These are phyloP conservation scores for Coemansia umbellata DNA, from an alignment of 192 early-diverging fungal species.

Conservation along the genomic window DNA sequence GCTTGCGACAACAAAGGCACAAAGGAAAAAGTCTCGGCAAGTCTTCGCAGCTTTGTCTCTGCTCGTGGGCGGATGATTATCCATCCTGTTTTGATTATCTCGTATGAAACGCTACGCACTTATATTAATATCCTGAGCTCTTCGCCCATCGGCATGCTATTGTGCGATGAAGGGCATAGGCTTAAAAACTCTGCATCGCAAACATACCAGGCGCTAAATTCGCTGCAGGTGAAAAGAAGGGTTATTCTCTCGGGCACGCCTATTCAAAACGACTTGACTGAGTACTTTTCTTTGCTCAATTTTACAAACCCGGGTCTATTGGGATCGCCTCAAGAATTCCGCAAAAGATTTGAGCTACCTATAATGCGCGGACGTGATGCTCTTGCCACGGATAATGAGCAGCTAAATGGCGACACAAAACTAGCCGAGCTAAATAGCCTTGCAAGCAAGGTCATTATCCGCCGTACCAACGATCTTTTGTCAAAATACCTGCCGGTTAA, in stretches of 20 bases:
- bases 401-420: slow-evolving; percentile 74
- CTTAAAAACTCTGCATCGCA: slow-evolving; percentile 87
- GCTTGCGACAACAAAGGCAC: slow-evolving; percentile 87
- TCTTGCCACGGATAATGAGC: slow-evolving; percentile 77
- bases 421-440: slow-evolving; percentile 78
- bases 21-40: slow-evolving; percentile 77
- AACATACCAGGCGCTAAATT: slow-evolving; percentile 78
- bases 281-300: slow-evolving; percentile 92
- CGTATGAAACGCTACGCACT: slow-evolving; percentile 90
- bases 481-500: slow-evolving; percentile 97
- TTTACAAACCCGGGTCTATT: slow-evolving; percentile 94
- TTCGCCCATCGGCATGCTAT: slow-evolving; percentile 82
- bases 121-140: slow-evolving; percentile 73
- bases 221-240: slow-evolving; percentile 81
- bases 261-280: slow-evolving; percentile 84
- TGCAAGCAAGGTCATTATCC: slow-evolving; percentile 95
- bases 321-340: slow-evolving; percentile 83
- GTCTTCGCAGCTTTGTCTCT: slow-evolving; percentile 74
- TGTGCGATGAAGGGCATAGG: slow-evolving; percentile 98
- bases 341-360: slow-evolving; percentile 89
- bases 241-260: slow-evolving; percentile 98
- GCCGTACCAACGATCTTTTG: slow-evolving; percentile 92
- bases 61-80: slow-evolving; percentile 82
- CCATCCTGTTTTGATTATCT: slow-evolving; percentile 94
- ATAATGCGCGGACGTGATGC: slow-evolving; percentile 92